Base-by-base conservation (phyloP, 495 filamentous ascomycete genomes). In the Tirmania nivea region DNA sequence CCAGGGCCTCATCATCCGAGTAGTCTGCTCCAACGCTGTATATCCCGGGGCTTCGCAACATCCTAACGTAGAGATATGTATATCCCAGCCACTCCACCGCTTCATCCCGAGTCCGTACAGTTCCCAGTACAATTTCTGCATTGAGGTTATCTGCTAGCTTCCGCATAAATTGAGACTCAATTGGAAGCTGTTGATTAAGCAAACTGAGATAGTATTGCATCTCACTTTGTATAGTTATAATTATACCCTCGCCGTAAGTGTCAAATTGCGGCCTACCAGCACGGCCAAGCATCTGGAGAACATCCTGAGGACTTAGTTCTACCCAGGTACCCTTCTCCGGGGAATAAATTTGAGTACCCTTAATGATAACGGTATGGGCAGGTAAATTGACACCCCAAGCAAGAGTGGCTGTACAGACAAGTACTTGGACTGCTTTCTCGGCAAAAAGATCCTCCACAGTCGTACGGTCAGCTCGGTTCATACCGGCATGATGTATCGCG, bases 311-410 rank as follows among this genome's bases (percentile, higher is more conserved):
- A 59, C 87, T 94, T 54, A 99, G 65, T 62, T 99, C 92, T 14
- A 99, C 92, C 88, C 90, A 99, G 65, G 84, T 88, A 69, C 90
- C 90, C 68, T 95, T 96, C 65, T 99, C 90, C 0, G 90, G 92
- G 4, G 92, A 96, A 66, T 99, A 99, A 39, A 96, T 81, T 64
- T 94, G 86, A 0, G 90, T 99, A 39, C 87, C 87, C 65, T 95
- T 95, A 68, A 95, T 95, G 65, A 95, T 88, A 57, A 95, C 87
- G 0, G 87, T 94, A 60, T 95, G 87, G 1, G 87, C 87, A 9
- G 87, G 87, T 53, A 95, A 70, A 65, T 95, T 95, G 59, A 95
- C 85, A 74, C 87, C 87, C 87, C 87, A 95, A 8, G 87, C 87
- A 52, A 95, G 73, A 20, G 90, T 99, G 42, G 90, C 89, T 1